These are phyloP conservation scores for Holtermanniella nyarrowii DNA, from an alignment of 768 basidiomycete genomes.

Conservation along the genomic window DNA sequence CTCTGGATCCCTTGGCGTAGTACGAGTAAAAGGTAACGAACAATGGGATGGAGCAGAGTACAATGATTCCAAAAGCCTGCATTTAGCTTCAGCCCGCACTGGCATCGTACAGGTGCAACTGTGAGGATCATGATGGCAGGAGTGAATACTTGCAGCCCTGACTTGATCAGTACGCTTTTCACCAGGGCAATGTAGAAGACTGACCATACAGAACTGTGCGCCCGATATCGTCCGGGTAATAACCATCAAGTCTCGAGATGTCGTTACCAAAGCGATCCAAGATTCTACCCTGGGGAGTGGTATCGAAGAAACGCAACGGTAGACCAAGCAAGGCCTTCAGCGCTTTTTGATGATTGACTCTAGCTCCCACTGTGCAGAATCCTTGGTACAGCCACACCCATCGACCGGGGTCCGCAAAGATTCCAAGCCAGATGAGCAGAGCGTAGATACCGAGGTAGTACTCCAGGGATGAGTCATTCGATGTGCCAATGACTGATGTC, in stretches of 20 bases:
- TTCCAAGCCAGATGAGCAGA: constrained; percentile 2
- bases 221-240: constrained; percentile 27
- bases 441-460: constrained; percentile 24
- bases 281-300: constrained; percentile 28
- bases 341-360: constrained; percentile 19
- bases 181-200: background rate
- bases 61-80: background rate
- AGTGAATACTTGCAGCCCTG: background rate
- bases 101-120: background rate
- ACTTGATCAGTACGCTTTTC: background rate
- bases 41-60: background rate
- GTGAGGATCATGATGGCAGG: background rate
- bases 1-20: background rate
- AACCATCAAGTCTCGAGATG: constrained; percentile 22
- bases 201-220: constrained; percentile 1
- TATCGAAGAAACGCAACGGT: constrained; percentile 30
- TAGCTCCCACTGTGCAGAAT: constrained; percentile 17
- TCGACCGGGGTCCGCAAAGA: constrained; percentile 9
- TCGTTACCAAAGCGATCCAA: constrained; percentile 35
- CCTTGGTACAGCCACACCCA: constrained; percentile 40
- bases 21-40: background rate
- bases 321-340: constrained; percentile 17
- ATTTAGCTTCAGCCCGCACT: background rate
- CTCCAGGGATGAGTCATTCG: constrained; percentile 12
- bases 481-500: constrained; percentile 17